phyloP scores from a whole-genome alignment of 768 basidiomycete species.

The Pisolithus tinctorius region DNA sequence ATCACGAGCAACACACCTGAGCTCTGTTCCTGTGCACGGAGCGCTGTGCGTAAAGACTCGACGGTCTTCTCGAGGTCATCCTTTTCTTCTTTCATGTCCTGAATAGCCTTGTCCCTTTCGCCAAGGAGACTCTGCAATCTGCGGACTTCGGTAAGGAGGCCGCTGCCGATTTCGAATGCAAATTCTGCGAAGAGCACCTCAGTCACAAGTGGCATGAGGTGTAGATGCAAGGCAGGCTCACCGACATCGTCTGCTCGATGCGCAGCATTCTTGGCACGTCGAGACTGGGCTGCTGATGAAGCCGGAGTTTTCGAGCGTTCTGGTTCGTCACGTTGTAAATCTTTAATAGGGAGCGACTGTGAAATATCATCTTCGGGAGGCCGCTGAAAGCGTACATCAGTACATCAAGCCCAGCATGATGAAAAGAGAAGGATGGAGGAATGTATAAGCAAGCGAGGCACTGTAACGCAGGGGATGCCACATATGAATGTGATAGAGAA shows the following conservation, averaged over 20 bases:
- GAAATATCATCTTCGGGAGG: conserved; percentile 43
- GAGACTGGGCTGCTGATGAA: conserved; percentile 77
- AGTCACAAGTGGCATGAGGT: conserved; percentile 8
- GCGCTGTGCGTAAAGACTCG: conserved; percentile 64
- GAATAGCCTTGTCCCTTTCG: conserved; percentile 89
- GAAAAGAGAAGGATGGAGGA: not conserved
- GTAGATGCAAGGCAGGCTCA: conserved; percentile 32
- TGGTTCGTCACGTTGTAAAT: conserved; percentile 57
- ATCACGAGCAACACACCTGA: conserved; percentile 45
- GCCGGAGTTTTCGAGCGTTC: conserved; percentile 53
- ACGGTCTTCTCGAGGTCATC: conserved; percentile 79
- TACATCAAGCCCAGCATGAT: not conserved
- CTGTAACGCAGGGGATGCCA: no score
- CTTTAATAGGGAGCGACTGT: conserved; percentile 37
- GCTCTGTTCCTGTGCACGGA: conserved; percentile 76
- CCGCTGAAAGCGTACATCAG: conserved; percentile 28
- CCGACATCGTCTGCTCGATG: conserved; percentile 87
- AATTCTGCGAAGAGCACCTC: conserved; percentile 58
- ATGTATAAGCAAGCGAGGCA: not conserved
- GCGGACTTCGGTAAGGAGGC: conserved; percentile 84
- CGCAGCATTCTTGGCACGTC: conserved; percentile 86
- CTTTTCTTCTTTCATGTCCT: conserved; percentile 88
- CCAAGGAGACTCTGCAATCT: conserved; percentile 84
- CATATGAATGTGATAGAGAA: no score
- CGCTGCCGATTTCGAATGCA: conserved; percentile 95